phyloP scores from a whole-genome alignment of 2,329 filamentous ascomycete genomes.

The Bipolaris sorokiniana region DNA sequence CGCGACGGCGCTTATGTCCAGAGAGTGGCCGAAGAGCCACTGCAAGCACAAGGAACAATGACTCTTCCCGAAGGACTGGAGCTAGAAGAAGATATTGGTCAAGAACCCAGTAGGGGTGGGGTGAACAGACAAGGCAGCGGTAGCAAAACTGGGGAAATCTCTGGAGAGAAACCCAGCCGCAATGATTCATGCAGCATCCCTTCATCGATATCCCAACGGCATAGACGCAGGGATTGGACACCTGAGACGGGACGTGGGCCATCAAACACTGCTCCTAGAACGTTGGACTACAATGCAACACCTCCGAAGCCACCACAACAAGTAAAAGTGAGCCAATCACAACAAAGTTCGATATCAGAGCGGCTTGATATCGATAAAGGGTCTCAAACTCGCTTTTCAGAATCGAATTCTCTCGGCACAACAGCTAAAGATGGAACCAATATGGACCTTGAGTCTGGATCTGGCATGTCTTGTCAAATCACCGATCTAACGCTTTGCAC shows the following conservation, averaged over 20 bases:
- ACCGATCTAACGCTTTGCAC: slow-evolving; percentile 2
- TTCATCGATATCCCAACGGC: slow-evolving; percentile 5
- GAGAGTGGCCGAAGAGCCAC: slow-evolving; percentile 6
- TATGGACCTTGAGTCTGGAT: not conserved
- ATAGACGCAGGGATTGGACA: not conserved
- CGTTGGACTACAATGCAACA: slow-evolving; percentile 4
- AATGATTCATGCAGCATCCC: not conserved
- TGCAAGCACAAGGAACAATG: slow-evolving; percentile 12
- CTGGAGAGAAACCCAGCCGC: slow-evolving; percentile 4
- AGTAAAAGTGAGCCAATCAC: slow-evolving; percentile 1
- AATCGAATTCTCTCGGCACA: not conserved
- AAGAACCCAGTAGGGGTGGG: not conserved
- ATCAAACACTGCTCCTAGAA: slow-evolving; percentile 12
- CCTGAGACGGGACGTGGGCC: not conserved
- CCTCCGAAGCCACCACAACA: slow-evolving; percentile 4
- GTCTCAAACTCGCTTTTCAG: not conserved
- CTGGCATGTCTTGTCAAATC: slow-evolving; percentile 4
- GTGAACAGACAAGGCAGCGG: slow-evolving; percentile 1
- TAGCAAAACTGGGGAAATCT: slow-evolving; percentile 4
- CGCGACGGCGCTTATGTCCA: slow-evolving; percentile 2
- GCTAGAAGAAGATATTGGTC: not conserved
- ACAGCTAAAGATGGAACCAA: not conserved
- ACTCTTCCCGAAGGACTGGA: slow-evolving; percentile 8
- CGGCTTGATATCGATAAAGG: not conserved
- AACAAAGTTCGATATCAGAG: not conserved